phyloP scores from a whole-genome alignment of 768 basidiomycete species.

The Lentinus brumalis region DNA sequence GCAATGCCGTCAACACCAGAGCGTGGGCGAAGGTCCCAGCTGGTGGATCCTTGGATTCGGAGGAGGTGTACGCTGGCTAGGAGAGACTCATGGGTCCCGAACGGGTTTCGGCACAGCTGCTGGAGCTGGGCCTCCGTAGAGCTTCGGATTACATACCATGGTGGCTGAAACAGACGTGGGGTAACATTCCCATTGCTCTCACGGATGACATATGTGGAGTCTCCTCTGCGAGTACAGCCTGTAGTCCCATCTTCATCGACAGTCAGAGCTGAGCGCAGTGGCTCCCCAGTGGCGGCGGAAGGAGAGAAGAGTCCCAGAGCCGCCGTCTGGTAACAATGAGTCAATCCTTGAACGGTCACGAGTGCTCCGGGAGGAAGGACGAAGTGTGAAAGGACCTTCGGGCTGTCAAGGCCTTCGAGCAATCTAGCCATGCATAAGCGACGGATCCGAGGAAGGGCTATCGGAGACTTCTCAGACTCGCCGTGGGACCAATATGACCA shows the following conservation, averaged over 20 bases:
- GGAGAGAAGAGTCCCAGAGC: background rate
- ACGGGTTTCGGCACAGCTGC: background rate
- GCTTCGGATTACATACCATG: too few relatives aligned
- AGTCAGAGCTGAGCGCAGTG: background rate
- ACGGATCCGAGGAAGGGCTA: background rate
- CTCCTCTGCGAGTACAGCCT: background rate
- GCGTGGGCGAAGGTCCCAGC: background rate
- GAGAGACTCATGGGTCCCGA: background rate
- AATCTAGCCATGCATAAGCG: too few relatives aligned
- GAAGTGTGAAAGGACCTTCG: background rate
- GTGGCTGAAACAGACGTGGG: too few relatives aligned
- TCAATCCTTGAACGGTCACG: background rate
- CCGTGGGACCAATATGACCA: too few relatives aligned
- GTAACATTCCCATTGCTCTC: too few relatives aligned
- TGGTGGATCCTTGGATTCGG: background rate
- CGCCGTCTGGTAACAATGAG: too few relatives aligned
- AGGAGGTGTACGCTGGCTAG: background rate
- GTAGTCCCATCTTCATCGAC: background rate
- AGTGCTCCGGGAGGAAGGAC: background rate
- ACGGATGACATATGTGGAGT: background rate
- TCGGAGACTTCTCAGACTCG: background rate
- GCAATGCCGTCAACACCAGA: background rate
- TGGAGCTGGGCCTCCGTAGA: background rate
- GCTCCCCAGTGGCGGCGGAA: background rate
- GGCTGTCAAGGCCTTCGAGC: too few relatives aligned